Conservation (phyloP, 1,284 basidiomycete species). For the Albatrellus sp. region DNA sequence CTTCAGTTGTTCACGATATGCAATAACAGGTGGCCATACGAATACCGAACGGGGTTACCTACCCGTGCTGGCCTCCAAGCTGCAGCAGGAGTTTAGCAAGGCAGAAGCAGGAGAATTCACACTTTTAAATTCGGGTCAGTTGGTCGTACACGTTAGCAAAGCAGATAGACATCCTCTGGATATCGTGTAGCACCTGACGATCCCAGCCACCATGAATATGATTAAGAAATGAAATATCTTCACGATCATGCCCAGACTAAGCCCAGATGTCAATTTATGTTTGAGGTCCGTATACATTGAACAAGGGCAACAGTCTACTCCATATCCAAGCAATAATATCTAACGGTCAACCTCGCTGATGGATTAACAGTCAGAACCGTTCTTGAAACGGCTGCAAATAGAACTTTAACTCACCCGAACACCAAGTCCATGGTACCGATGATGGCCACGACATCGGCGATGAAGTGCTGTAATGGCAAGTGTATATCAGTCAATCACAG, state of each 20-base stretch:
- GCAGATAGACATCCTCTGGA: constrained; percentile 49
- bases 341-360: constrained; percentile 32
- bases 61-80: constrained; percentile 48
- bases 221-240: too few species aligned
- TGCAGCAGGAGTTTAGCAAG: constrained; percentile 24
- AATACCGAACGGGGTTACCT: constrained; percentile 88
- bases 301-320: not conserved
- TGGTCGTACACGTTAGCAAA: constrained; percentile 47
- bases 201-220: not conserved
- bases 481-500: constrained; percentile 12
- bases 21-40: constrained; percentile 35
- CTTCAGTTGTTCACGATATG: constrained; percentile 1
- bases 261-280: too few species aligned
- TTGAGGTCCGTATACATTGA: too few species aligned
- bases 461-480: constrained; percentile 52
- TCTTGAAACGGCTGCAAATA: not conserved
- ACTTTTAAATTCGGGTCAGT: constrained; percentile 15
- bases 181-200: constrained; percentile 35
- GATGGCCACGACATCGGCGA: constrained; percentile 86
- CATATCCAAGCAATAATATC: not conserved
- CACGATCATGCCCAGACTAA: not conserved
- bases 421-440: constrained; percentile 90
- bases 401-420: constrained; percentile 53
- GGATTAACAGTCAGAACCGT: not conserved
- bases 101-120: constrained; percentile 11